Base-by-base conservation (phyloP, 2,329 filamentous ascomycete genomes). In the Beauveria rudraprayagi region DNA sequence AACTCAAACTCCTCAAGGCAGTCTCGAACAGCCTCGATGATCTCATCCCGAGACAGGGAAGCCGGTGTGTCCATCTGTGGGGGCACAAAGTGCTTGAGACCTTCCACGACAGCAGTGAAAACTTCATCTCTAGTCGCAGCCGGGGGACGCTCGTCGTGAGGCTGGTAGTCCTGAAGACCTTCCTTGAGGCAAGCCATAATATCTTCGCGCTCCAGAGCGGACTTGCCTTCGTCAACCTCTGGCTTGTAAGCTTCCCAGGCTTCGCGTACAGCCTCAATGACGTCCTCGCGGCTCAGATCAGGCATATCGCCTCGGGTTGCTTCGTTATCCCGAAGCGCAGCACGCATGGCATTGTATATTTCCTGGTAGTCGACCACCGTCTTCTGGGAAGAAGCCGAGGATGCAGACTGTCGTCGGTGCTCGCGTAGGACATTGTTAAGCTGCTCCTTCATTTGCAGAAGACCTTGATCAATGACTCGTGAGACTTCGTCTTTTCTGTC, bases 191-290 rank as follows among this genome's bases (percentile, higher is more conserved):
- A 96, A 44, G 89, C 86, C 16, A 97, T 79, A 53, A 97, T 89
- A 70, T 97, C 93, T 14, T 97, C 91, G 5, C 91, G 84, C 71
- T 96, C 93, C 1, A 97, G 79, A 2, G 92, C 93, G 64, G 95
- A 89, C 68, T 96, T 91, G 67, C 96, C 89, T 5, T 96, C 82
- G 67, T 96, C 88, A 56, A 96, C 91, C 67, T 97, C 91, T 1
- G 93, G 93, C 74, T 96, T 96, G 75, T 96, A 96, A 59, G 87
- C 90, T 70, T 97, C 93, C 85, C 92, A 96, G 1, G 92, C 93
- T 67, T 96, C 92, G 66, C 87, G 87, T 16, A 97, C 89, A 3
- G 92, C 92, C 30, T 89, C 83, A 2, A 97, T 83, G 41, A 97
- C 90, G 62, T 95, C 91, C 54, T 96, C 91, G 66, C 89, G 85